Evolutionary conservation across 169 alveolate species (phyloP).

Genomic region (Cryptosporidium tyzzeri): DNA sequence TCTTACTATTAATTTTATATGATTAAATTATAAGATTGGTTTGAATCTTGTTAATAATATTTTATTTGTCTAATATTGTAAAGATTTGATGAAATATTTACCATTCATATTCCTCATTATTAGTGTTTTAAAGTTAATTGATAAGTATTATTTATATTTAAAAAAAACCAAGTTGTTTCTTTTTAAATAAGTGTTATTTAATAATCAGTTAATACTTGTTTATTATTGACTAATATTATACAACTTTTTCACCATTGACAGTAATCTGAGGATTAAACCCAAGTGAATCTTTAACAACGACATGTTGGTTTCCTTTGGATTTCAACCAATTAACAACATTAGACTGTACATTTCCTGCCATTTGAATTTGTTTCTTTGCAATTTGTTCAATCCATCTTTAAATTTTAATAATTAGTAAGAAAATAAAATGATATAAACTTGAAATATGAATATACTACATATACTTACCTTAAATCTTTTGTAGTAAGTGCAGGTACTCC

Average conservation of each 20-base stretch:
- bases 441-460: background rate
- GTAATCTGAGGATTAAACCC: constrained; percentile 70
- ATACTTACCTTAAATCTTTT: constrained; percentile 69
- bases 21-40: background rate
- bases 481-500: constrained; percentile 71
- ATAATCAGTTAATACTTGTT: background rate
- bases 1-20: constrained; percentile 14
- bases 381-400: constrained; percentile 74
- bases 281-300: constrained; percentile 60
- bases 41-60: background rate
- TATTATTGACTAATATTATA: background rate
- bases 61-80: background rate
- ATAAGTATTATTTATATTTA: background rate
- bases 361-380: constrained; percentile 57
- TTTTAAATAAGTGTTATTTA: background rate
- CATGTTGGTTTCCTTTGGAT: constrained; percentile 67
- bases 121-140: background rate
- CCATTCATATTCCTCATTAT: background rate
- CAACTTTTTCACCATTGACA: constrained; percentile 63
- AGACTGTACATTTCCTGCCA: constrained; percentile 68
- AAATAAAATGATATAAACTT: background rate
- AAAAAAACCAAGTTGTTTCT: background rate
- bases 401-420: background rate
- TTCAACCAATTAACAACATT: constrained; percentile 65
- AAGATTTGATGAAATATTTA: background rate